These are phyloP conservation scores for Colletotrichum falcatum DNA, from an alignment of 2,329 filamentous ascomycete species.

Conservation along the genomic window DNA sequence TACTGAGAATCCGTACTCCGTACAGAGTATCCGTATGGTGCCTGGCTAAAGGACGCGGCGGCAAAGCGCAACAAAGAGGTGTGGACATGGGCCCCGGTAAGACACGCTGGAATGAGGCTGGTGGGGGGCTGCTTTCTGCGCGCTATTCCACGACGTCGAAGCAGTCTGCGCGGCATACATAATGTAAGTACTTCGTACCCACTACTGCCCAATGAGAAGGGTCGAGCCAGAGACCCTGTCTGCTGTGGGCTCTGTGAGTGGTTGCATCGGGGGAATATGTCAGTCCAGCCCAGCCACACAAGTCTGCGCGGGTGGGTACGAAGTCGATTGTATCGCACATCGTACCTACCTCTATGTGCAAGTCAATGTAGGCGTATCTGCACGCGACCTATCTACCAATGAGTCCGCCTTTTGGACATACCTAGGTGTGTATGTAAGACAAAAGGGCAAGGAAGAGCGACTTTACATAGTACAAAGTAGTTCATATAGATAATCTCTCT, in stretches of 20 bases:
- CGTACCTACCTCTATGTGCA: no score
- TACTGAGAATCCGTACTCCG: no score
- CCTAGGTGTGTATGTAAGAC: no score
- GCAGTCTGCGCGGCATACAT: background rate
- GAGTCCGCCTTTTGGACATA: no score
- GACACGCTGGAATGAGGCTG: conserved; percentile 1
- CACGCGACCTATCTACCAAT: no score
- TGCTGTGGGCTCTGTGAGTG: conserved; percentile 22
- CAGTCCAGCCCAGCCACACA: conserved; percentile 12
- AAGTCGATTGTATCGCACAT: no score
- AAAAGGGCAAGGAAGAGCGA: no score
- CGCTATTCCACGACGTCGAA: background rate
- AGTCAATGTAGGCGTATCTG: no score
- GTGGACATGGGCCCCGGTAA: conserved; percentile 16
- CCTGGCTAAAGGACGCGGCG: conserved; percentile 32
- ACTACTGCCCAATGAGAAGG: conserved; percentile 17
- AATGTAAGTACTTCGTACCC: no score
- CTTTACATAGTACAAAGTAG: no score
- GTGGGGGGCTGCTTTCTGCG: conserved; percentile 28
- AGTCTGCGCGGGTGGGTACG: conserved; percentile 8
- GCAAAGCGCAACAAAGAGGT: conserved; percentile 29
- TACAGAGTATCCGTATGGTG: no score
- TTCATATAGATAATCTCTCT: no score
- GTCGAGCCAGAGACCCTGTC: conserved; percentile 16
- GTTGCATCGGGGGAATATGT: background rate